A percentile compares a stretch with the other conserved stretches of the same genome.
Evolutionary conservation across 176 grass and related monocot species (phyloP).

Genomic region (Miscanthus lutarioriparius): DNA sequence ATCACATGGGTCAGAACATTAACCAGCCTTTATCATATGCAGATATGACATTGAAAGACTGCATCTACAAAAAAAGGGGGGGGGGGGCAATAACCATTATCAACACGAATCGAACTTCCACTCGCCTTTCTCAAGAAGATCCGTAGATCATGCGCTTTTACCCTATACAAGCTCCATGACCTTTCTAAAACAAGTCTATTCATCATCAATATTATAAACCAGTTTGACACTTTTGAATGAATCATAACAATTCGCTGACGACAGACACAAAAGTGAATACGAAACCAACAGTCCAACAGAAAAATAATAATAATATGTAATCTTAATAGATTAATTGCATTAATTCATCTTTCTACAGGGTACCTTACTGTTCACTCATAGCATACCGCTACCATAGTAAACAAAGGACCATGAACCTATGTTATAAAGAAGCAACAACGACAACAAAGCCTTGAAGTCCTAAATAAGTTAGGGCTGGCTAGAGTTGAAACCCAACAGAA

Average conservation of each 20-base stretch:
- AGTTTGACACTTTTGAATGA: neutral
- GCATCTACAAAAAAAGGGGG: neutral
- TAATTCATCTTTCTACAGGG: constrained; percentile 28
- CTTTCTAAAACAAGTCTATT: constrained; percentile 7
- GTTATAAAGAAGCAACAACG: constrained; percentile 22
- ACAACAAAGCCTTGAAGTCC: too few species aligned
- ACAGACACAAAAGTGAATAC: neutral
- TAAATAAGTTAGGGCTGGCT: too few species aligned
- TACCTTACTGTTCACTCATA: neutral
- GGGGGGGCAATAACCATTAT: neutral
- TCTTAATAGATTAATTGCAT: constrained; percentile 25
- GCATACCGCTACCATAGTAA: constrained; percentile 20
- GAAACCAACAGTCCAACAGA: neutral
- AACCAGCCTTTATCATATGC: too few species aligned
- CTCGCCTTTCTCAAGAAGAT: neutral
- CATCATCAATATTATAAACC: neutral
- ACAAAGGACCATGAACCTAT: constrained; percentile 14
- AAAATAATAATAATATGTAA: constrained; percentile 37
- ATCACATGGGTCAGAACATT: neutral
- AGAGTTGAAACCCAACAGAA: too few species aligned
- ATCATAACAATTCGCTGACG: neutral
- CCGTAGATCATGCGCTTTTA: constrained; percentile 13
- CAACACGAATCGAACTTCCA: neutral
- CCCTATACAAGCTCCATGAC: neutral
- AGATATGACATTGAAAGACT: neutral